These are phyloP conservation scores for Rosa hybrid DNA, from an alignment of 331 rosid species.

Conservation along the genomic window DNA sequence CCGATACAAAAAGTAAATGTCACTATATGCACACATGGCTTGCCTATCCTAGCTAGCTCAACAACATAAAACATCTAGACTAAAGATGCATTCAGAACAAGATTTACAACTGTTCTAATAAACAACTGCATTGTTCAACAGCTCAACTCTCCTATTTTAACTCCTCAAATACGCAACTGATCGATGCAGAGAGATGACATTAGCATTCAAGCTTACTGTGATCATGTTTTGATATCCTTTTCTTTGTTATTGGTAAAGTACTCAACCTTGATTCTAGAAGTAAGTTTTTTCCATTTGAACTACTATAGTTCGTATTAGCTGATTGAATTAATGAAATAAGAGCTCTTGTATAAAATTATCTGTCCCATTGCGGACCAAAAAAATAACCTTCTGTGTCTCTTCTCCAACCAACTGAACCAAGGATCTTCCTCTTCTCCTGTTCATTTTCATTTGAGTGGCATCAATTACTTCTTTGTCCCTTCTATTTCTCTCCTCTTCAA, in stretches of 20 bases:
- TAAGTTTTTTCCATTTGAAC: not conserved
- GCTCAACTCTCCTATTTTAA: not conserved
- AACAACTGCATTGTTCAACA: not conserved
- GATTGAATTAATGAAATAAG: not conserved
- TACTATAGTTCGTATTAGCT: not conserved
- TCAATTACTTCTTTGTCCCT: not conserved
- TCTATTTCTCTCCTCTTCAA: not conserved
- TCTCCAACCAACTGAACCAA: no score
- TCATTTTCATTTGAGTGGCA: no score
- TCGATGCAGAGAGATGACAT: not conserved
- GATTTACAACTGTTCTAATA: not conserved
- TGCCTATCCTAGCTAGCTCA: not conserved
- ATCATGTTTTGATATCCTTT: not conserved
- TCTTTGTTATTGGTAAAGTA: not conserved
- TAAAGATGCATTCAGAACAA: not conserved
- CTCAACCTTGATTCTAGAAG: not conserved
- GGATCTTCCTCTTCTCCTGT: no score
- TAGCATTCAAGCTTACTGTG: not conserved
- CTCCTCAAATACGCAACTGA: not conserved
- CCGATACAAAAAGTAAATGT: not conserved
- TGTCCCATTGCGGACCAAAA: not conserved
- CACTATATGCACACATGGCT: slow-evolving; percentile 1
- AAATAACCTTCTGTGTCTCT: no score
- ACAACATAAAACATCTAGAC: not conserved
- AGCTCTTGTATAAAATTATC: not conserved